Evolutionary conservation across 2,329 filamentous ascomycete genomes (phyloP), one percentile per base, ranked within the genome.

Genomic region (Cladophialophora yegresii): DNA sequence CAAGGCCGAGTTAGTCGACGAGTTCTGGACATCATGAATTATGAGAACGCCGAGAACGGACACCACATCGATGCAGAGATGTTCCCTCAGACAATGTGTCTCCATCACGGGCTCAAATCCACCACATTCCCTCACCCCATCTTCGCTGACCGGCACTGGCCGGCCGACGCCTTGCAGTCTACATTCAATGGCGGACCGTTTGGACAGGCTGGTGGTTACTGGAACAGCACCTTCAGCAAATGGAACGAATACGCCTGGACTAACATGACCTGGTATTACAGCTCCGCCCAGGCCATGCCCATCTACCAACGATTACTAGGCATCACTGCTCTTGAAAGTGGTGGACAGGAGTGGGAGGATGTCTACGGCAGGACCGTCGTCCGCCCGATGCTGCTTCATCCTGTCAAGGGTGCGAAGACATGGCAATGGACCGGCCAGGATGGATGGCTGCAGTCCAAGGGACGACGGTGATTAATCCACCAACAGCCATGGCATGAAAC

Each of bases 51-150:
- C 67, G 70, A 72, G 53, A 82, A 84, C 13, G 88, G 89, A 67
- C 89, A 89, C 71, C 89, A 92, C 73, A 87, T 93, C 71, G 89
- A 88, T 63, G 90, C 89, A 0, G 90, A 93, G 74, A 92, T 93
- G 89, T 89, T 87, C 65, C 86, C 89, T 0, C 87, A 89, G 61
- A 89, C 89, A 0, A 84, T 89, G 28, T 86, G 89, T 0, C 81
- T 93, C 20, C 85, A 92, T 67, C 89, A 95, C 73, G 90, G 91
- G 5, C 80, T 93, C 55, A 93, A 93, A 77, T 87, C 89, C 4
- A 88, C 92, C 3, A 91, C 88, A 72, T 89, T 87, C 10, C 90
- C 90, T 10, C 90, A 93, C 75, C 90, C 90, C 1, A 85, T 93
- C 54, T 93, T 87, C 75, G 90, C 92, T 72, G 90, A 93, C 75